A percentile compares a stretch with the other conserved stretches of the same genome.
These are phyloP conservation scores for Aspergillus vadensis DNA, from an alignment of 2,329 filamentous ascomycete species.

Conservation along the genomic window DNA sequence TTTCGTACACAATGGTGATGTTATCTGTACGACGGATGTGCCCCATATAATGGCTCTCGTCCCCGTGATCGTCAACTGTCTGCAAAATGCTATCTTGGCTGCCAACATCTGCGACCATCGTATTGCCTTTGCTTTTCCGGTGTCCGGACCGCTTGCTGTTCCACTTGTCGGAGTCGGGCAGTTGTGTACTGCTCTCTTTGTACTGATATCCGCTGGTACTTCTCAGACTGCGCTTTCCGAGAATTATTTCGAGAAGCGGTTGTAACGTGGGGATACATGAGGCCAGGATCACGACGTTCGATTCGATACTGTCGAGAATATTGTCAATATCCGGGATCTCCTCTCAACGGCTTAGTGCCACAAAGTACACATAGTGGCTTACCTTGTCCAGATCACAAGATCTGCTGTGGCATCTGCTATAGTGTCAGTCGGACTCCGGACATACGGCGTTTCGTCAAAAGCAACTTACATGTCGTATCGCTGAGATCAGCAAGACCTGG, in stretches of 20 bases:
- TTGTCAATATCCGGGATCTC: not conserved
- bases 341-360: not conserved
- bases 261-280: conserved; percentile 38
- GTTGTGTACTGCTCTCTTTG: conserved; percentile 12
- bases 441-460: not conserved
- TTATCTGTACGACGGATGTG: conserved; percentile 22
- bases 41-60: conserved; percentile 8
- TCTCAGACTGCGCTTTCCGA: conserved; percentile 21
- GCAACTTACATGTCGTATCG: conserved; percentile 35
- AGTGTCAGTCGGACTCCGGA: not conserved
- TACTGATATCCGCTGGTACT: conserved; percentile 10
- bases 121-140: conserved; percentile 2
- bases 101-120: conserved; percentile 21
- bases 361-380: conserved; percentile 2
- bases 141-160: conserved; percentile 2
- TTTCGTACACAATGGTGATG: conserved; percentile 18
- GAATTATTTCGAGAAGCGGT: conserved; percentile 33
- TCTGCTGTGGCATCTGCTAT: conserved; percentile 40
- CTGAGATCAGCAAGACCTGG: conserved; percentile 27
- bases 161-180: not conserved
- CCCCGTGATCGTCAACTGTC: conserved; percentile 11
- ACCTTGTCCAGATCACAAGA: conserved; percentile 51
- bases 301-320: conserved; percentile 28
- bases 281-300: conserved; percentile 35
- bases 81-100: conserved; percentile 28